Percentiles rank a stretch among this genome's conserved stretches.
Evolutionary conservation across 129 eudicot genomes (phyloP).

Genomic region (Gnaphalium uliginosum): DNA sequence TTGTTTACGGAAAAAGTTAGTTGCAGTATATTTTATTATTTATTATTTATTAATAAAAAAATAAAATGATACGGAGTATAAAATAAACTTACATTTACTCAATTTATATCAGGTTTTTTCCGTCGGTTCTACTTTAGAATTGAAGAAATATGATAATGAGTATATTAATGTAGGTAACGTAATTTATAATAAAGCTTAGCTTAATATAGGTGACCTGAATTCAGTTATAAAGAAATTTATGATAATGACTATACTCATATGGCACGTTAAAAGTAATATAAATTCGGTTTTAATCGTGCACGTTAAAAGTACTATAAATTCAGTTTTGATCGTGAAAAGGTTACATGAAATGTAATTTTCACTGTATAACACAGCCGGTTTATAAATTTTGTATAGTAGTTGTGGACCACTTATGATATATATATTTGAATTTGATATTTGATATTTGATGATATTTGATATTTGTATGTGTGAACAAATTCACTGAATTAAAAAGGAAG

Average conservation of each 20-base stretch:
- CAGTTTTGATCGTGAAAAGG: not conserved
- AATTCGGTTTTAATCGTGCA: conserved; percentile 2
- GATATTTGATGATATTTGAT: too few species aligned
- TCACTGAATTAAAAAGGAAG: conserved; percentile 31
- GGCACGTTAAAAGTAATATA: too few species aligned
- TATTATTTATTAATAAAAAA: too few species aligned
- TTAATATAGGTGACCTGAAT: too few species aligned
- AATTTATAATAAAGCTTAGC: too few species aligned
- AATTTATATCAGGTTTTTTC: not conserved
- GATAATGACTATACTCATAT: not conserved
- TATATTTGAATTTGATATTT: too few species aligned
- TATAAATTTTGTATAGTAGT: not conserved
- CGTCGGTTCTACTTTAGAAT: not conserved
- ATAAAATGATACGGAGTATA: too few species aligned
- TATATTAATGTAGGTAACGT: not conserved
- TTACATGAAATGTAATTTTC: not conserved
- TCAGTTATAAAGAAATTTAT: too few species aligned
- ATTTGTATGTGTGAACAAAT: conserved; percentile 27
- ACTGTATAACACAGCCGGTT: not conserved
- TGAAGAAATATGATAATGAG: not conserved
- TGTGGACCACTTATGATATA: conserved; percentile 26
- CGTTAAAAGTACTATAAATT: not conserved
- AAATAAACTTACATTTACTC: too few species aligned
- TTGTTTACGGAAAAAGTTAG: conserved; percentile 16
- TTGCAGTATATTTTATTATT: too few species aligned